phyloP scores from a whole-genome alignment of 83 land plant species.

The Diphasiastrum complanatum region DNA sequence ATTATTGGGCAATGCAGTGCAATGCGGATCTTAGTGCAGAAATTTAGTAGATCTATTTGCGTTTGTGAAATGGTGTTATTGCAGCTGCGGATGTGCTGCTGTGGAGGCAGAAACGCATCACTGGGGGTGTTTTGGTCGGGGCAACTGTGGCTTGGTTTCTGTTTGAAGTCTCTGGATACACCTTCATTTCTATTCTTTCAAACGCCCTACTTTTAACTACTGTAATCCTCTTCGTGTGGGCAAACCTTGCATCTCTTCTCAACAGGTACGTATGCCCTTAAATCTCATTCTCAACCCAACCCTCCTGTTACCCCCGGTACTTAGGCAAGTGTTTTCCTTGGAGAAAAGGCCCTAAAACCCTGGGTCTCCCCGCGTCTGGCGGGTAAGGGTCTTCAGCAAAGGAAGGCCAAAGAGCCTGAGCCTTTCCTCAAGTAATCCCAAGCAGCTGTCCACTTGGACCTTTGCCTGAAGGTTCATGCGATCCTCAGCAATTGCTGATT shows the following conservation, averaged over 20 bases:
- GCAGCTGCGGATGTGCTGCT: slow-evolving; percentile 68
- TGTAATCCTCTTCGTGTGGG: slow-evolving; percentile 47
- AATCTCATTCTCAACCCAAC: too few species aligned
- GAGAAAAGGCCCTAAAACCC: too few species aligned
- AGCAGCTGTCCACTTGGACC: too few species aligned
- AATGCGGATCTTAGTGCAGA: background rate
- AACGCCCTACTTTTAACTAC: slow-evolving; percentile 40
- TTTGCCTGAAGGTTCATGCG: too few species aligned
- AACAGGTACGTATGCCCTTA: slow-evolving; percentile 45
- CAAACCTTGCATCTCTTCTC: slow-evolving; percentile 38
- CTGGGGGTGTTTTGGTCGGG: slow-evolving; percentile 38
- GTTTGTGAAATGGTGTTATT: slow-evolving; percentile 1
- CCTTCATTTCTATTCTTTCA: slow-evolving; percentile 43
- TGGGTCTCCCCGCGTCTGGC: too few species aligned
- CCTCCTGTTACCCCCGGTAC: too few species aligned
- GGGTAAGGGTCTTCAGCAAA: too few species aligned
- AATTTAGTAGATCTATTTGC: background rate
- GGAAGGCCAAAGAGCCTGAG: too few species aligned
- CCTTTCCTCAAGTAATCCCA: too few species aligned
- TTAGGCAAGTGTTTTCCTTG: too few species aligned
- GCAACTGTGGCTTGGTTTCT: slow-evolving; percentile 52
- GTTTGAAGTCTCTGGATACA: slow-evolving; percentile 67
- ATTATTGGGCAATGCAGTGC: background rate
- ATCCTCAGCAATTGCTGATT: too few species aligned
- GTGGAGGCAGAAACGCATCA: slow-evolving; percentile 66